Evolutionary conservation across 2,329 filamentous ascomycete species (phyloP).

Genomic region (Talaromyces piceae): DNA sequence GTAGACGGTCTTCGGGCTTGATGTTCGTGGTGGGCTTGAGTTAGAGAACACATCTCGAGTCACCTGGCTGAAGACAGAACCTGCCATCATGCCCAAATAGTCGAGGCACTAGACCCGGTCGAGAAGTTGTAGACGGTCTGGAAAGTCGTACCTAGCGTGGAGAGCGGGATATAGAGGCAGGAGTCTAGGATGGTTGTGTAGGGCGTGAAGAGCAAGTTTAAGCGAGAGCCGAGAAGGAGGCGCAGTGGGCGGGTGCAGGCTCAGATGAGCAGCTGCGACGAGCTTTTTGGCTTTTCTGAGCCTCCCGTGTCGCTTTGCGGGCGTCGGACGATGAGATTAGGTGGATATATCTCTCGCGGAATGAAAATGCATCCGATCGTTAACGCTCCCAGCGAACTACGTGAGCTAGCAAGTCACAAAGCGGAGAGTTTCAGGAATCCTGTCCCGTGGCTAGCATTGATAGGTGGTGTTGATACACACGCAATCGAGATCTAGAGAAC

Average conservation of each 20-base stretch:
- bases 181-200: conserved; percentile 73
- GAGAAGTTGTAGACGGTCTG: conserved; percentile 48
- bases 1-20: conserved; percentile 19
- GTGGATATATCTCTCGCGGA: conserved; percentile 35
- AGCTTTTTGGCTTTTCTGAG: conserved; percentile 45
- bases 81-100: conserved; percentile 72
- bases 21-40: neutral
- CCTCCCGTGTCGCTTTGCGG: neutral
- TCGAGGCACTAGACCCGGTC: conserved; percentile 60
- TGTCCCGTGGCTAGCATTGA: conserved; percentile 20
- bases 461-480: conserved; percentile 50
- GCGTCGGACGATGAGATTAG: neutral
- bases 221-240: conserved; percentile 33
- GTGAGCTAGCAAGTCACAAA: too few relatives aligned
- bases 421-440: too few relatives aligned
- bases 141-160: conserved; percentile 78
- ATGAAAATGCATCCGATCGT: conserved; percentile 36
- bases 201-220: conserved; percentile 56
- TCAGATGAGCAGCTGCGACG: conserved; percentile 45
- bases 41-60: neutral
- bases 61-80: conserved; percentile 50
- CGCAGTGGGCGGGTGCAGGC: conserved; percentile 60
- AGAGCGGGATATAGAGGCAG: conserved; percentile 77
- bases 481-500: conserved; percentile 61
- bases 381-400: neutral